Base-by-base conservation (phyloP, 768 basidiomycete genomes). In the Boletus rubescentipes region DNA sequence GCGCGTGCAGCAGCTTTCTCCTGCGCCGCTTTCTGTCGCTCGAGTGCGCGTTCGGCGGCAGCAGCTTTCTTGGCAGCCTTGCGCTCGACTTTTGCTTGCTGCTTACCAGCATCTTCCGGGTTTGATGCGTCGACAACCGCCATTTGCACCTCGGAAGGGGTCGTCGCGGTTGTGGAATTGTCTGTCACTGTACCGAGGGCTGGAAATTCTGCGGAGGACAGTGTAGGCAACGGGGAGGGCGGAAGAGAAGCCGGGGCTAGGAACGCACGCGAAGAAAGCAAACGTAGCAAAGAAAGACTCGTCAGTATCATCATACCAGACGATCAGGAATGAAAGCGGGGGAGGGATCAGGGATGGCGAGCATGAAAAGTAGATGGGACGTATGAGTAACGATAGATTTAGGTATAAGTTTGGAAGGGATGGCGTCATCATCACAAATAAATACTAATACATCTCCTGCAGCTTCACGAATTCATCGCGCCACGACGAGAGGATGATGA, bases 191-290 rank as follows among this genome's bases (percentile, higher is more conserved):
- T 45, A 32, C 62, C 55, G 21, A 92, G 75, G 35, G 89, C 87
- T 49, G 89, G 91, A 67, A 92, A 92, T 69, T 92, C 91, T 66
- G 81, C 73, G 37, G 83, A 73, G 57, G 89, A 89, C 51, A 91
- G 66, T 44, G 71, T 68, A 47, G 77, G 77, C 51, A 78, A 74
- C 47, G 73, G 75, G 55, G 77, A 72, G 47, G 79, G 75, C 42
- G 68, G 61, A 47, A 64, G 46, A 61, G 63, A 59, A 59, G 63
- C 51, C 38, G 78, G 71, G 57, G 76, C 74, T 67, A 71, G 66
- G 48, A 45, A 45, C 11, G 54, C 11, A 53, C 65, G 49, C 35
- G 57, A 58, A 57, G 49, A 51, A 54, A 54, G 49, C 46, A 40
- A 61, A 60, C 34, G 60, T 65, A 63, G 42, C 50, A 61, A 56